phyloP scores from a whole-genome alignment of 1,284 basidiomycete genomes.

The Tausonia pullulans region DNA sequence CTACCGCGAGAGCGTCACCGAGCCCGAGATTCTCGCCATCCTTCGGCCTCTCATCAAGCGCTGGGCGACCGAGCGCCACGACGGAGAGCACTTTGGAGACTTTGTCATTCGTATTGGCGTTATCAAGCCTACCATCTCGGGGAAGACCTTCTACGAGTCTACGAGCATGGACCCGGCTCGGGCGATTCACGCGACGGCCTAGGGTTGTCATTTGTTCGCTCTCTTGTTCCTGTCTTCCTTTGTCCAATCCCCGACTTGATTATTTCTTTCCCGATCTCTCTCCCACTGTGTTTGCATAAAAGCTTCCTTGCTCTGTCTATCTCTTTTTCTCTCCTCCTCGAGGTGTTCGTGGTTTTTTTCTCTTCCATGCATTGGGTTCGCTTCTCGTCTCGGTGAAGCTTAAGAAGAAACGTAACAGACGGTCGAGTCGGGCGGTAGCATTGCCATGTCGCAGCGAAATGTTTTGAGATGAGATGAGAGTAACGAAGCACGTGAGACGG shows the following conservation, averaged over 20 bases:
- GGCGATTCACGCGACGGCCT: neutral
- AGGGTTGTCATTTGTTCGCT: neutral
- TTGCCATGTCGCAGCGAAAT: no score
- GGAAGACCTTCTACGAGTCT: conserved; percentile 22
- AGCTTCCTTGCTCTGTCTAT: neutral
- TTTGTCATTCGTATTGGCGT: conserved; percentile 60
- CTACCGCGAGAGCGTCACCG: conserved; percentile 80
- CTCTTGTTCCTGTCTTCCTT: neutral
- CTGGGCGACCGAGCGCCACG: conserved; percentile 75
- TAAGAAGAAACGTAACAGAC: no score
- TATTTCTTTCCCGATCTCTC: neutral
- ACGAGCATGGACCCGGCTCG: conserved; percentile 9
- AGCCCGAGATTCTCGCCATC: conserved; percentile 86
- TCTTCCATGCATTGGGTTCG: neutral
- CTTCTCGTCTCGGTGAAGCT: neutral
- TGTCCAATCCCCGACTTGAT: neutral
- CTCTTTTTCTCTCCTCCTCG: neutral
- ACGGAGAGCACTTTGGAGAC: conserved; percentile 93
- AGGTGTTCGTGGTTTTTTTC: neutral
- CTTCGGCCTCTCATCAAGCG: conserved; percentile 84
- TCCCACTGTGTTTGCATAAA: neutral
- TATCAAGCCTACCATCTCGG: conserved; percentile 20
- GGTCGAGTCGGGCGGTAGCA: no score
- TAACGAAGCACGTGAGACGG: no score
- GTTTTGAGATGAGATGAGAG: no score